Evolutionary conservation across 1,139 yeast species (phyloP).

Genomic region (Geotrichum fermentans): DNA sequence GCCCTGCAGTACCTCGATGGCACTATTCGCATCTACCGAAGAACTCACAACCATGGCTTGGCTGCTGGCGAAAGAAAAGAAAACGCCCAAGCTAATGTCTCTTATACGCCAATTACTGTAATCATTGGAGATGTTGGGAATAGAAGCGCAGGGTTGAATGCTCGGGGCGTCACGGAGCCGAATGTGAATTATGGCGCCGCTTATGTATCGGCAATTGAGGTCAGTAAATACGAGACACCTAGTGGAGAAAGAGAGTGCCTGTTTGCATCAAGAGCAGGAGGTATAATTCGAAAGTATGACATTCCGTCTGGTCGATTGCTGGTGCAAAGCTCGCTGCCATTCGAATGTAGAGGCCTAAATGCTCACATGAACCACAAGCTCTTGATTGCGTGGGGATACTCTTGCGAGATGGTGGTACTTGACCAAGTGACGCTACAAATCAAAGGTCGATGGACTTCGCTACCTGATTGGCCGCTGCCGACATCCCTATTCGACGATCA

Average conservation of each 20-base stretch:
- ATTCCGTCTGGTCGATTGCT: constrained; percentile 22
- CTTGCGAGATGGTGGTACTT: constrained; percentile 25
- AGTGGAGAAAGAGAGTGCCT: constrained; percentile 9
- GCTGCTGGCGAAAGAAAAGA: background rate
- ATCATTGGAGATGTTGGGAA: constrained; percentile 10
- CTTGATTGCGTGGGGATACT: constrained; percentile 27
- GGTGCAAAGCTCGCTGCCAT: constrained; percentile 19
- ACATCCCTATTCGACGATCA: constrained; percentile 25
- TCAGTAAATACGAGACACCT: constrained; percentile 13
- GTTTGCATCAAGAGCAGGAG: constrained; percentile 10
- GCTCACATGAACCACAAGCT: constrained; percentile 16
- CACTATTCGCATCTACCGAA: constrained; percentile 10
- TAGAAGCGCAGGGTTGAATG: background rate
- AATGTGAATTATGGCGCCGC: constrained; percentile 11
- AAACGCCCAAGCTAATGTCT: background rate
- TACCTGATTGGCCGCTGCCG: constrained; percentile 28
- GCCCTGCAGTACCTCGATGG: constrained; percentile 17
- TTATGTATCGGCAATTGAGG: constrained; percentile 13
- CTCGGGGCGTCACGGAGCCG: constrained; percentile 1
- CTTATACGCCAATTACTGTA: constrained; percentile 1
- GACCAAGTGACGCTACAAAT: constrained; percentile 21
- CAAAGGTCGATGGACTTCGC: constrained; percentile 20
- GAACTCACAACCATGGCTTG: background rate
- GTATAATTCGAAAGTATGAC: constrained; percentile 18
- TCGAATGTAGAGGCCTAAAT: constrained; percentile 23